A percentile compares a stretch with the other conserved stretches of the same genome.
Evolutionary conservation across 306 rosid genomes (phyloP).

Genomic region (Delonix regia): DNA sequence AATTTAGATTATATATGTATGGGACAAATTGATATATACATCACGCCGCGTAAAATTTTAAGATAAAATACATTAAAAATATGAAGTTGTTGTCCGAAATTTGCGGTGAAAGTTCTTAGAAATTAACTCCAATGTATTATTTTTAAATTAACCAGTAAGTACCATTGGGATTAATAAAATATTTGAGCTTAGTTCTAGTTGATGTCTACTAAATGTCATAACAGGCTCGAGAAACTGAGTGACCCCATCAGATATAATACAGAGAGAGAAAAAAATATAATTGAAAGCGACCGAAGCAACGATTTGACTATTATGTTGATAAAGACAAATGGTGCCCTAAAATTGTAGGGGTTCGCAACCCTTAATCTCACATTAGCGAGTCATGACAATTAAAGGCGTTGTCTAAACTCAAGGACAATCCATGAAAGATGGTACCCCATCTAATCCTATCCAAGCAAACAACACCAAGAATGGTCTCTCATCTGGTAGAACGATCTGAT

Average conservation of each 20-base stretch:
- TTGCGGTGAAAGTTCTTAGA: not conserved
- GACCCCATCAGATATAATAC: conserved; percentile 18
- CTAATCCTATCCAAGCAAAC: conserved; percentile 24
- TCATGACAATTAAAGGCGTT: not conserved
- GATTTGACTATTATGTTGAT: conserved; percentile 23
- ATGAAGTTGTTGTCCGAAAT: not conserved
- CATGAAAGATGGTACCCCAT: conserved; percentile 20
- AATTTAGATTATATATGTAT: conserved; percentile 1
- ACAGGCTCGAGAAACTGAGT: conserved; percentile 22
- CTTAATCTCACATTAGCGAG: conserved; percentile 19
- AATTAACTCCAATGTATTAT: not conserved
- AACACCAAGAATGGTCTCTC: conserved; percentile 33
- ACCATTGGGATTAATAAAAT: not conserved
- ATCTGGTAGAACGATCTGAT: conserved; percentile 54
- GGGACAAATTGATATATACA: not conserved
- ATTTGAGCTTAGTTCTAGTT: not conserved
- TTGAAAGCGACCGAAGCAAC: conserved; percentile 35
- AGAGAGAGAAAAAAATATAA: not conserved
- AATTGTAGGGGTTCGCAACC: not conserved
- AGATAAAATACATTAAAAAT: too few relatives aligned
- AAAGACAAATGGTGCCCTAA: conserved; percentile 17
- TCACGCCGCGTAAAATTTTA: too few relatives aligned
- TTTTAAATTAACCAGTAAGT: not conserved
- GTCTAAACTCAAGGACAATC: conserved; percentile 16
- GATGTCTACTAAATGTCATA: not conserved